Evolutionary conservation across 2,329 filamentous ascomycete species (phyloP).

Genomic region (Aspergillus caelatus): DNA sequence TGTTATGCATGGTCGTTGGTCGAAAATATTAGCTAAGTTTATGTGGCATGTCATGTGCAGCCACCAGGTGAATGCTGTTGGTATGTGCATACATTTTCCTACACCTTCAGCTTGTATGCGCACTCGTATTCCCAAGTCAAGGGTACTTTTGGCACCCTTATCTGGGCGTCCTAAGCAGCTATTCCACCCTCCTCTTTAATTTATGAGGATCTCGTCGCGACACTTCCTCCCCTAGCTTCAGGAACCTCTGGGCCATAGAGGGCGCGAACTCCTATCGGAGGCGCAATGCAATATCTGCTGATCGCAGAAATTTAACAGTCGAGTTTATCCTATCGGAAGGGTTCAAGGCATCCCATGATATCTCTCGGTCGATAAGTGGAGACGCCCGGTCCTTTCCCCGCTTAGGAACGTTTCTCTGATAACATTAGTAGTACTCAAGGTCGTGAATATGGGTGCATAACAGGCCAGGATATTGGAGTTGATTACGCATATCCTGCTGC

Average conservation of each 20-base stretch:
- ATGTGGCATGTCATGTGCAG: constrained; percentile 5
- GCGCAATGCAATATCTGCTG: constrained; percentile 20
- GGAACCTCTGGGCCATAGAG: constrained; percentile 8
- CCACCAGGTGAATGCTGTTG: not conserved
- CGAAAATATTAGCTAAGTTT: not conserved
- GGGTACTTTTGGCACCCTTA: constrained; percentile 20
- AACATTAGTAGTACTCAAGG: not conserved
- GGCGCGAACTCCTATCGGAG: constrained; percentile 13
- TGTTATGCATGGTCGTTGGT: not conserved
- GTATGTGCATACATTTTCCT: constrained; percentile 1
- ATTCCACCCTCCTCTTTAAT: constrained; percentile 6
- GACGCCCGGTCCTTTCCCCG: constrained; percentile 2
- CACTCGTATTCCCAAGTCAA: not conserved
- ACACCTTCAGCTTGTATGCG: not conserved
- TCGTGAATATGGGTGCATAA: not conserved
- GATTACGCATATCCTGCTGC: not conserved
- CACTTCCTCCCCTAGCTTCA: constrained; percentile 7
- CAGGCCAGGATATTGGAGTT: not conserved
- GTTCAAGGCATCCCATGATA: constrained; percentile 17
- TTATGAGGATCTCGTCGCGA: constrained; percentile 3
- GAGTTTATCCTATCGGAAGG: constrained; percentile 23
- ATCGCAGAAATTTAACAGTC: constrained; percentile 15
- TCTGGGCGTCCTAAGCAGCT: constrained; percentile 15
- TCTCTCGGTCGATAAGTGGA: constrained; percentile 15
- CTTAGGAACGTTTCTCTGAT: not conserved